Base-by-base conservation (phyloP, 2,329 filamentous ascomycete genomes). In the Orbilia oligospora region DNA sequence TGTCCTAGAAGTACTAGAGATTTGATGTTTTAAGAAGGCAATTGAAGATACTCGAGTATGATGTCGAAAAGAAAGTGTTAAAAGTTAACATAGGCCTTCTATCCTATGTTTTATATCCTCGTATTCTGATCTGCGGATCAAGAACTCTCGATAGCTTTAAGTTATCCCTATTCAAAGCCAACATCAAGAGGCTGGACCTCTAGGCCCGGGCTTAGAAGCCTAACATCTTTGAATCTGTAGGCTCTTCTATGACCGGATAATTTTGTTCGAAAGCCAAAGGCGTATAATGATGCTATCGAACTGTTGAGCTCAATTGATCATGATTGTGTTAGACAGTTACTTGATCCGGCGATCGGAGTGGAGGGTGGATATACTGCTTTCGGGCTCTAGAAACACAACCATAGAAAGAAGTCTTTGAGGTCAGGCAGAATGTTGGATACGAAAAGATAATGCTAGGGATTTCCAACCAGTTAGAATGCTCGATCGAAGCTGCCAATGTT, bases 301-400 rank as follows among this genome's bases (percentile, higher is more conserved):
- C 61, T 12, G 30, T 61, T 76, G 72, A 70, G 65, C 36, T 70
- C 27, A 46, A 76, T 76, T 76, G 72, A 76, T 76, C 72, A 18
- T 46, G 56, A 76, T 76, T 70, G 55, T 65, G 65, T 30, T 51
- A 76, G 72, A 65, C 56, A 38, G 20, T 51, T 76, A 58, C 65
- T 56, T 24, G 33, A 69, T 76, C 56, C 64, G 65, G 71, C 53
- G 18, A n/a, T 24, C 9, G 9, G 18, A 10, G n/a, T 38, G 48
- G 48, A 14, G 16, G 22, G 33, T 44, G 16, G 30, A 16, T 18
- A 48, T 30, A 24, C 55, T 51, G 71, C 24, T 76, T 76, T 69
- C 71, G 51, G 71, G 27, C 10, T 10, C 14, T 16, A 18, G 53
- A 24, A 61, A 27, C 44, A 58, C 24, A 10, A 53, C 27, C n/a